A percentile compares a stretch with the other conserved stretches of the same genome.
These are phyloP conservation scores for Eragrostis tef DNA, from an alignment of 202 grass and related monocot genomes.

Conservation along the genomic window DNA sequence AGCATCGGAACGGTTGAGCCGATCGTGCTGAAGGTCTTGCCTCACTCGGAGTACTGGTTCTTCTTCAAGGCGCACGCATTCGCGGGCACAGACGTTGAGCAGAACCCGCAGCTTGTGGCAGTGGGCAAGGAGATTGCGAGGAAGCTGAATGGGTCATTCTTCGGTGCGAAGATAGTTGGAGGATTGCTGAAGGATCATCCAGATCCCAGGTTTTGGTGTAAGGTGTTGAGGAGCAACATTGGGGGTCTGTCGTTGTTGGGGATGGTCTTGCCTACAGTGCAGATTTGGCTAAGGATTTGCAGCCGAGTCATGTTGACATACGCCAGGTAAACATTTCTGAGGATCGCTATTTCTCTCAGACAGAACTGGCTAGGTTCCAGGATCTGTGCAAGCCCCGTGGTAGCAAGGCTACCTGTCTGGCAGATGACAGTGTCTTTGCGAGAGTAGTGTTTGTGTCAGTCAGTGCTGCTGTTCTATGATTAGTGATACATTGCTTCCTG, in stretches of 20 bases:
- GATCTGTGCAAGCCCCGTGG: not conserved
- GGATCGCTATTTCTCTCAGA: not conserved
- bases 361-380: not conserved
- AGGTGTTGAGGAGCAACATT: conserved; percentile 23
- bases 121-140: conserved; percentile 36
- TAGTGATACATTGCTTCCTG: not conserved
- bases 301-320: not conserved
- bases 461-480: not conserved
- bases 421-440: not conserved
- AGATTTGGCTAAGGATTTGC: not conserved
- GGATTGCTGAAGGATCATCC: conserved; percentile 29
- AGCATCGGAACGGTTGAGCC: conserved; percentile 8
- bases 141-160: conserved; percentile 53
- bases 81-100: conserved; percentile 1
- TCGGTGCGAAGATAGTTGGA: conserved; percentile 46
- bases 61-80: conserved; percentile 48
- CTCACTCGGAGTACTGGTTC: conserved; percentile 38
- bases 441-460: not conserved
- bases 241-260: not conserved
- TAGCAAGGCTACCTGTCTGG: not conserved
- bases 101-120: conserved; percentile 8
- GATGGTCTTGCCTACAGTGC: not conserved
- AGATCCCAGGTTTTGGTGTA: conserved; percentile 32
- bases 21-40: not conserved
- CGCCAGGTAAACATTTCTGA: not conserved